Conservation (phyloP, 2,329 filamentous ascomycete species). For the Talaromyces sp. region DNA sequence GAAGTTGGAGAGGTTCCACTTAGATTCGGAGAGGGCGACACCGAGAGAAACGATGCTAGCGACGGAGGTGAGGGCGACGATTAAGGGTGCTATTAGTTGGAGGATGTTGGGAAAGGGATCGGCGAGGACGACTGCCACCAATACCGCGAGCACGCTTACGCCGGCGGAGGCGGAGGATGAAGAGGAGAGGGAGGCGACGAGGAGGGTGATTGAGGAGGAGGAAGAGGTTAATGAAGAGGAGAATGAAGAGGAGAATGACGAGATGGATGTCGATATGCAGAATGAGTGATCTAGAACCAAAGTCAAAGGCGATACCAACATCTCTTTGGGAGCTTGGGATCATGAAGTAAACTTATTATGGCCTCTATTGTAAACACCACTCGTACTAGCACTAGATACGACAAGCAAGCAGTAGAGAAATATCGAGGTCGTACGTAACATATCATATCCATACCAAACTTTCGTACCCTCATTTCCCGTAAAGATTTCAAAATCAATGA, state of each 20-base stretch:
- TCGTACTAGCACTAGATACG: slow-evolving; percentile 14
- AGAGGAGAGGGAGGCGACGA: slow-evolving; percentile 21
- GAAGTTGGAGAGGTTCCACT: slow-evolving; percentile 27
- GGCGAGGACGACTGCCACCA: slow-evolving; percentile 31
- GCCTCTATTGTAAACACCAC: not conserved
- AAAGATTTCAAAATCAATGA: slow-evolving; percentile 1
- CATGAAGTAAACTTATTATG: not conserved
- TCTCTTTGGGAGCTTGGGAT: not conserved
- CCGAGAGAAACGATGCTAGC: slow-evolving; percentile 32
- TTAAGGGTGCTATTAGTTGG: slow-evolving; percentile 36
- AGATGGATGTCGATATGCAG: slow-evolving; percentile 18
- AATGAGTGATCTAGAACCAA: slow-evolving; percentile 9
- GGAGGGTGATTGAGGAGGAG: slow-evolving; percentile 24
- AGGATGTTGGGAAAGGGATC: slow-evolving; percentile 23
- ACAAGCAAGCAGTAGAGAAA: slow-evolving; percentile 7
- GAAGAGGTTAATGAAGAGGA: slow-evolving; percentile 18
- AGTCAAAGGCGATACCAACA: not conserved
- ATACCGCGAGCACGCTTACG: slow-evolving; percentile 21
- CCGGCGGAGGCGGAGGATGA: slow-evolving; percentile 25
- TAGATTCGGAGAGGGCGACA: slow-evolving; percentile 26
- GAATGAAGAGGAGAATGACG: slow-evolving; percentile 13
- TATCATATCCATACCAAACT: not conserved
- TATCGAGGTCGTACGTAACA: slow-evolving; percentile 6
- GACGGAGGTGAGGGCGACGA: slow-evolving; percentile 37
- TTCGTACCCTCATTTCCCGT: slow-evolving; percentile 14